phyloP scores from a whole-genome alignment of 192 early-diverging fungal genomes.

The Coemansia sp. region DNA sequence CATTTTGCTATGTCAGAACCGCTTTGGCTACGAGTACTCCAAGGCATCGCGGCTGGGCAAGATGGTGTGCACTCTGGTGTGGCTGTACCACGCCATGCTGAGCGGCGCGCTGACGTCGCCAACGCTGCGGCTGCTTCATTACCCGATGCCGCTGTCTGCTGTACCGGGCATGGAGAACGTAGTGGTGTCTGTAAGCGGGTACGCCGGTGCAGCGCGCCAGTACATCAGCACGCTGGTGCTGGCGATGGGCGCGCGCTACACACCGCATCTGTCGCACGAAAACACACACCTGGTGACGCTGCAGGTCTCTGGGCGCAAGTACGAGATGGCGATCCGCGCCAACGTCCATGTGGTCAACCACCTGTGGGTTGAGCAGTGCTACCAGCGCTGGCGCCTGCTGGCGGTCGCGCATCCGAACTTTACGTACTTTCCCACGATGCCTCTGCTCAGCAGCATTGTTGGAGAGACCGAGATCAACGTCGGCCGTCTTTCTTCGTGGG shows the following conservation, averaged over 20 bases:
- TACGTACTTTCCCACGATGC: constrained; percentile 55
- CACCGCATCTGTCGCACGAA: constrained; percentile 59
- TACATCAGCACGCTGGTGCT: constrained; percentile 66
- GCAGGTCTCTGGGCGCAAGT: constrained; percentile 66
- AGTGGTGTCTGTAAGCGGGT: constrained; percentile 69
- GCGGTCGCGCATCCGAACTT: constrained; percentile 60
- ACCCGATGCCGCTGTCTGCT: constrained; percentile 27
- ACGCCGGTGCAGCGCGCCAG: constrained; percentile 63
- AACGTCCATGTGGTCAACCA: constrained; percentile 77
- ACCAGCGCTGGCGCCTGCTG: constrained; percentile 61
- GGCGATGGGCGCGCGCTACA: constrained; percentile 65
- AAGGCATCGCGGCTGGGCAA: constrained; percentile 56
- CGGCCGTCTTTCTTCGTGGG: constrained; percentile 39
- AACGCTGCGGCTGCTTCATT: constrained; percentile 43
- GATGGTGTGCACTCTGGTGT: constrained; percentile 50
- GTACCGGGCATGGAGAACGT: constrained; percentile 35
- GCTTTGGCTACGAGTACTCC: constrained; percentile 50
- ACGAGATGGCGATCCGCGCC: constrained; percentile 61
- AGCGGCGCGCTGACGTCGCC: constrained; percentile 26
- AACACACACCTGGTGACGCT: constrained; percentile 81
- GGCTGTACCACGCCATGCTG: constrained; percentile 44
- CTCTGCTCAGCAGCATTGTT: constrained; percentile 57
- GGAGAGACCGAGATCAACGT: constrained; percentile 53
- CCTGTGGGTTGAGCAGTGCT: constrained; percentile 83
- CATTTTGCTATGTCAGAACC: constrained; percentile 48